phyloP scores from a whole-genome alignment of 2,329 filamentous ascomycete genomes.

The Massarina eburnea region DNA sequence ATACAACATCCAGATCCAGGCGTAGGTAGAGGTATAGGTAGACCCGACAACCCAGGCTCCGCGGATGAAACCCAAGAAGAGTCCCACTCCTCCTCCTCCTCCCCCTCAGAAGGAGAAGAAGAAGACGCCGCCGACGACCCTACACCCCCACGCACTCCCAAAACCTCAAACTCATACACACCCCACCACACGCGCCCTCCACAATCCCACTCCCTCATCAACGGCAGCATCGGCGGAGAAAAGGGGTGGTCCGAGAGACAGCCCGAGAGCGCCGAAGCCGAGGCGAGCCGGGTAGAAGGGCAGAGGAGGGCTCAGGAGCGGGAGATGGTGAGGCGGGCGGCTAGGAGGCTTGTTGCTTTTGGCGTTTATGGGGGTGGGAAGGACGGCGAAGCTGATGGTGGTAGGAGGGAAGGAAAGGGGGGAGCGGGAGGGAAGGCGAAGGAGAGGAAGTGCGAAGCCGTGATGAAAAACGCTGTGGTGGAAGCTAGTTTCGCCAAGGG shows the following conservation, averaged over 20 bases:
- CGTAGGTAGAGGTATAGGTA: not conserved
- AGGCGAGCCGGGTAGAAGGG: constrained; percentile 53
- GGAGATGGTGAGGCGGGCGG: constrained; percentile 65
- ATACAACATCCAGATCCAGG: not conserved
- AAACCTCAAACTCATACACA: too few species aligned
- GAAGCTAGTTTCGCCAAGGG: constrained; percentile 64
- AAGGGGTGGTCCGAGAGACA: constrained; percentile 57
- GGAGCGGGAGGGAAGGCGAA: constrained; percentile 13
- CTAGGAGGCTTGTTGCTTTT: constrained; percentile 62
- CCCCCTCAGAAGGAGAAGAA: constrained; percentile 10
- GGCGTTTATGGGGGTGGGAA: constrained; percentile 44
- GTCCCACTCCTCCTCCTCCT: not conserved
- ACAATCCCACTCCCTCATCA: constrained; percentile 53
- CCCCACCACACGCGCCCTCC: too few species aligned
- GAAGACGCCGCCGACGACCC: constrained; percentile 14
- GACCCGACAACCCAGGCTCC: not conserved
- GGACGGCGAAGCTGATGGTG: constrained; percentile 14
- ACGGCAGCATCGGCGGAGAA: constrained; percentile 59
- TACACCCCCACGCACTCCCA: too few species aligned
- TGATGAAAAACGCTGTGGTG: constrained; percentile 61
- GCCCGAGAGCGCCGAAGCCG: constrained; percentile 55
- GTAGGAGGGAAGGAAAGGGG: too few species aligned
- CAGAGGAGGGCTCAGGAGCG: constrained; percentile 52
- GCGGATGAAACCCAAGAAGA: not conserved
- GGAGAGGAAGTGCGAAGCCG: constrained; percentile 57